Evolutionary conservation across 78 protist species (phyloP).

Genomic region (Dictyostelium intermedium): DNA sequence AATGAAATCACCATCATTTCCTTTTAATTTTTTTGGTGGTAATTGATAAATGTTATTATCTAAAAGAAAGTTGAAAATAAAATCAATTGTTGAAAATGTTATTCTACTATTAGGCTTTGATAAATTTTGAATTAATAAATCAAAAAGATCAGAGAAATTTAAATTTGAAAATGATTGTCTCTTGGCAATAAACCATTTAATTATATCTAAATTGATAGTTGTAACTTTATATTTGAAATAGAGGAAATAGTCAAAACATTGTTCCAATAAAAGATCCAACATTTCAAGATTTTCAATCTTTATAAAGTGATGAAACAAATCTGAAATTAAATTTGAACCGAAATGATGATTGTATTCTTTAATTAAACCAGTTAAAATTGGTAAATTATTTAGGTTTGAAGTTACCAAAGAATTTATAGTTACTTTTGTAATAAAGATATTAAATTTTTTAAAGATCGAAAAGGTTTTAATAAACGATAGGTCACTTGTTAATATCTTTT

Average conservation of each 20-base stretch:
- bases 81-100: not conserved
- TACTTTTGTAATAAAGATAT: not conserved
- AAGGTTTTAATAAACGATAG: not conserved
- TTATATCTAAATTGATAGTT: not conserved
- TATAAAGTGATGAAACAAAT: not conserved
- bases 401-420: not conserved
- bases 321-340: not conserved
- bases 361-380: not conserved
- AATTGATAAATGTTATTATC: not conserved
- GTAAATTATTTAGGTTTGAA: not conserved
- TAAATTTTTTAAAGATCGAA: not conserved
- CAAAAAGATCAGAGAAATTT: not conserved
- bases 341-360: not conserved
- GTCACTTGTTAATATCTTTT: not conserved
- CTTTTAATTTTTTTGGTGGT: not conserved
- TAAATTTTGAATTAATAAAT: not conserved
- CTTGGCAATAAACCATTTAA: not conserved
- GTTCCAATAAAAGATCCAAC: not conserved
- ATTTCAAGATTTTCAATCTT: not conserved
- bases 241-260: not conserved
- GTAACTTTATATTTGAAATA: not conserved
- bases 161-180: not conserved
- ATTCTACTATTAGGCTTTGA: not conserved
- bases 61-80: not conserved
- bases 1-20: not conserved